Evolutionary conservation across 2,329 filamentous ascomycete species (phyloP), one percentile per base, ranked within the genome.

Genomic region (Seiridium unicorne): DNA sequence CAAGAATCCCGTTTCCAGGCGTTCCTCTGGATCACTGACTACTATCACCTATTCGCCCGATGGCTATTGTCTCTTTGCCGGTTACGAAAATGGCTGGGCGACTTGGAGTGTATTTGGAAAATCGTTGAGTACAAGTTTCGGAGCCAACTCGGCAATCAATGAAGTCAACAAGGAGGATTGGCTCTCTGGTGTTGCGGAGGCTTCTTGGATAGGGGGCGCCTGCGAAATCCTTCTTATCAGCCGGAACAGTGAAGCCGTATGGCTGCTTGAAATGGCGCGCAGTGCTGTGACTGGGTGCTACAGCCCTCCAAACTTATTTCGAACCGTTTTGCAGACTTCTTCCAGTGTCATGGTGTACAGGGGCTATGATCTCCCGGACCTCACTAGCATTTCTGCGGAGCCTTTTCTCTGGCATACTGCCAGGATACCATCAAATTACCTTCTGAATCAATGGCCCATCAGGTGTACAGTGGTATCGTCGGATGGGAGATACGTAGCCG

Each of bases 71-170:
- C 83, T 99, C 7, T 97, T 99, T 74, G 93, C 90, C 48, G 95
- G 94, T 1, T 98, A 94, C 70, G 89, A 95, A 68, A 88, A 89
- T 61, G 96, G 95, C 0, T 99, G 95, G 95, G 90, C 91, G 4
- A 94, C 89, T 51, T 99, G 94, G 94, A 98, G 94, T 72, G 95
- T 98, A 44, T 99, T 96, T 74, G 95, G 95, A 40, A 97, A 97
- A 74, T 84, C 89, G 2, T 89, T 93, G 11, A 93, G 90, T 59
- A 92, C 87, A 66, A 97, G 92, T 70, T 98, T 98, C 72, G 82
- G 84, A 5, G 82, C 85, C 10, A 91, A 96, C 67, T 79, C 81
- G 34, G 75, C 78, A 2, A 79, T 92, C 44, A 86, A 88, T 2
- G 77, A 83, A 54, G 77, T 78, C 5, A 94, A 95, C 68, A 84